Conservation (phyloP, 2,329 filamentous ascomycete genomes). For the Sclerotinia sclerotiorum region DNA sequence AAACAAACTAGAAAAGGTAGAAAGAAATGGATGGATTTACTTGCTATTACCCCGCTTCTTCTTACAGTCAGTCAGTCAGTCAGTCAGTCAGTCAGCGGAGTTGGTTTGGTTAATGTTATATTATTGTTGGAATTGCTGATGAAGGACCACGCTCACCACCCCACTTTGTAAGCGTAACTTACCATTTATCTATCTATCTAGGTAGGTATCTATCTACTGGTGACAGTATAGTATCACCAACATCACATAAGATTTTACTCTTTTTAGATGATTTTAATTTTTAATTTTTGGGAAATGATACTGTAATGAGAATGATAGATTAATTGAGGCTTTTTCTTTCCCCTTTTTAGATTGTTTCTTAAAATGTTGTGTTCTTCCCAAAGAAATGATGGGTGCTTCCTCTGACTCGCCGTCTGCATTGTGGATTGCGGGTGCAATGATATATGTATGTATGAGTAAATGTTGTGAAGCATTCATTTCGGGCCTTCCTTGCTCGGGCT, state of each 20-base stretch:
- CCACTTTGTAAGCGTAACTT: slow-evolving; percentile 5
- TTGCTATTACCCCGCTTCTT: neutral
- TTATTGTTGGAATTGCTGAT: neutral
- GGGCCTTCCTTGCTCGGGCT: slow-evolving; percentile 8
- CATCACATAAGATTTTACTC: slow-evolving; percentile 9
- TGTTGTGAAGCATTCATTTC: slow-evolving; percentile 11
- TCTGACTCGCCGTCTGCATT: neutral
- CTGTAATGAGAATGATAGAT: neutral
- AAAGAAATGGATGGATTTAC: neutral
- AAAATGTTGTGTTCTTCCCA: neutral
- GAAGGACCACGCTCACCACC: neutral
- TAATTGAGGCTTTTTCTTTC: neutral
- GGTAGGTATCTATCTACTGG: too few species aligned
- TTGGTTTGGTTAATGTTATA: neutral
- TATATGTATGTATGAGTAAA: neutral
- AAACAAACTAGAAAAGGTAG: too few species aligned
- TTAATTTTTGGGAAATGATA: neutral
- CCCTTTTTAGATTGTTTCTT: neutral
- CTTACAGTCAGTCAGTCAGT: slow-evolving; percentile 13
- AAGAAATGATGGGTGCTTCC: neutral
- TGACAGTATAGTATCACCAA: neutral
- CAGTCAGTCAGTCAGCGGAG: slow-evolving; percentile 11
- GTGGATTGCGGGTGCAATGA: neutral
- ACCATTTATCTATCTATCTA: neutral
- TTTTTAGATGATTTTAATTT: neutral